These are phyloP conservation scores for Chytriomyces hyalinus DNA, from an alignment of 192 early-diverging fungal species.

Conservation along the genomic window DNA sequence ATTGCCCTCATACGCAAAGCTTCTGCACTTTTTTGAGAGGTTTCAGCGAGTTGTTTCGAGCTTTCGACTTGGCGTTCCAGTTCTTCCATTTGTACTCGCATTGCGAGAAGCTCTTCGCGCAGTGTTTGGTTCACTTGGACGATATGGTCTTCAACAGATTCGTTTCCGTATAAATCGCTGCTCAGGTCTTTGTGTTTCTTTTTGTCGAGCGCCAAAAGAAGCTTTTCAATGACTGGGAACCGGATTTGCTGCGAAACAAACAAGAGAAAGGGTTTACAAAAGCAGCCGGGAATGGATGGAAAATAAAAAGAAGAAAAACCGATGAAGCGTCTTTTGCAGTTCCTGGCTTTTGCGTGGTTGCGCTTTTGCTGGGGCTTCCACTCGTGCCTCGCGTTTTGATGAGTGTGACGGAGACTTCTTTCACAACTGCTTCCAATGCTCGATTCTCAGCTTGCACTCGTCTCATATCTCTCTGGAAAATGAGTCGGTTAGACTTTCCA, in stretches of 20 bases:
- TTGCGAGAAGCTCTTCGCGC: constrained; percentile 28
- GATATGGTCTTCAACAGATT: constrained; percentile 21
- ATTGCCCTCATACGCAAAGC: constrained; percentile 29
- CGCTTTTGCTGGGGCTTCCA: too few relatives aligned
- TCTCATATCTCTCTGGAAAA: constrained; percentile 30
- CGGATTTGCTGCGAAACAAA: not conserved
- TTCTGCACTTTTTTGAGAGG: constrained; percentile 27
- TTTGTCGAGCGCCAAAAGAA: constrained; percentile 39
- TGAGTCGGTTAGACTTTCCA: not conserved
- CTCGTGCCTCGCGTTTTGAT: constrained; percentile 27
- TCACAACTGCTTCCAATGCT: constrained; percentile 48
- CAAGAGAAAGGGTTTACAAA: not conserved
- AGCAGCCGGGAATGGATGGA: not conserved
- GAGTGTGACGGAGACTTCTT: constrained; percentile 47
- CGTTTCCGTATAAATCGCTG: constrained; percentile 21
- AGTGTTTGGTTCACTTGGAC: constrained; percentile 31
- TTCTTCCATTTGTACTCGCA: constrained; percentile 15
- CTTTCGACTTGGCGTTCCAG: constrained; percentile 12
- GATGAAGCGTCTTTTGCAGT: not conserved
- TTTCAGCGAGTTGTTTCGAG: constrained; percentile 13
- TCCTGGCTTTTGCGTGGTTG: not conserved
- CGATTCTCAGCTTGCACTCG: constrained; percentile 42
- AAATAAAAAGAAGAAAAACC: not conserved
- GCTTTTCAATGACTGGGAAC: constrained; percentile 44
- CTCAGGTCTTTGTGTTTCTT: constrained; percentile 27